Evolutionary conservation across 371 early-diverging fungal genomes (phyloP).

Genomic region (Smittium mucronatum): DNA sequence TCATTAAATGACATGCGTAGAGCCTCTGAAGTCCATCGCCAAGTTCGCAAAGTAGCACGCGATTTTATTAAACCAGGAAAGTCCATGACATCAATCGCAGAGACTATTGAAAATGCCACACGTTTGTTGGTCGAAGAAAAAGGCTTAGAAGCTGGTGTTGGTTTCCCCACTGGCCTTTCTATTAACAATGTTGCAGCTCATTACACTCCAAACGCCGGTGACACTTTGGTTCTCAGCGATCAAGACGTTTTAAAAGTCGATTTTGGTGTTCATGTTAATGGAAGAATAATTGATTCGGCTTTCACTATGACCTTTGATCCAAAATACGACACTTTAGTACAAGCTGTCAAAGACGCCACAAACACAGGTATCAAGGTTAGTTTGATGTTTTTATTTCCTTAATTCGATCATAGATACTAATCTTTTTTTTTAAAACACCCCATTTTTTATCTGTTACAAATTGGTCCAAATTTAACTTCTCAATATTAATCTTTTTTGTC

Average conservation of each 20-base stretch:
- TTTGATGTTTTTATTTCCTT: no score
- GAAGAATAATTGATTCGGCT: conserved; percentile 96
- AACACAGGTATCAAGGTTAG: conserved; percentile 91
- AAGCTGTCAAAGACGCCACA: conserved; percentile 94
- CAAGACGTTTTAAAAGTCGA: conserved; percentile 99
- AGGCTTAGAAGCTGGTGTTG: conserved; percentile 85
- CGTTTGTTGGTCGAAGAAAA: conserved; percentile 81
- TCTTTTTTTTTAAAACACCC: no score
- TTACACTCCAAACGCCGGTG: conserved; percentile 96
- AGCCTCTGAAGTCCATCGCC: conserved; percentile 88
- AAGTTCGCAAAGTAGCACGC: conserved; percentile 74
- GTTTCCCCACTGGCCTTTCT: conserved; percentile 98
- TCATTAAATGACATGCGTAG: conserved; percentile 71
- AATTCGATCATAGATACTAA: no score
- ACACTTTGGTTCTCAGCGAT: conserved; percentile 75
- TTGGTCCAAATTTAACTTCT: no score
- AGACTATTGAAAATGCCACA: conserved; percentile 91
- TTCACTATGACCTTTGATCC: conserved; percentile 96
- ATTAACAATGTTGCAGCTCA: conserved; percentile 99
- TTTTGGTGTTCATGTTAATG: conserved; percentile 96
- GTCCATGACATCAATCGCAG: conserved; percentile 84
- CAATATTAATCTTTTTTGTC: no score
- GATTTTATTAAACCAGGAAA: conserved; percentile 91
- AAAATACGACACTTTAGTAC: conserved; percentile 73
- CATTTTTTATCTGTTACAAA: no score